Base-by-base conservation (phyloP, 1,284 basidiomycete species). In the Rhodotorula sp. region DNA sequence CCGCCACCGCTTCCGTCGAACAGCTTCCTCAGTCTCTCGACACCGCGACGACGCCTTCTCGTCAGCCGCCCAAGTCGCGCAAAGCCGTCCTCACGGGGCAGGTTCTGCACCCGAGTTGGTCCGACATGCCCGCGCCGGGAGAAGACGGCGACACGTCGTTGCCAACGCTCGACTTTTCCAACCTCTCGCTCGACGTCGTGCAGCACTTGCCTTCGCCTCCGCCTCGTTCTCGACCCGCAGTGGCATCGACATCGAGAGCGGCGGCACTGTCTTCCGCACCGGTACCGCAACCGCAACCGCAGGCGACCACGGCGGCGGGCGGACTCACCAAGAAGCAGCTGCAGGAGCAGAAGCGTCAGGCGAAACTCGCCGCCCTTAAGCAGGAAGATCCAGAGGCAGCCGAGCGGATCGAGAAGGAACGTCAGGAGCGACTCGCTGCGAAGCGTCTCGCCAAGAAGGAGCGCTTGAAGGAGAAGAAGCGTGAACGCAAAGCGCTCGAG, bases 131-230 rank as follows among this genome's bases (percentile, higher is more conserved):
- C 16, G 64, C 67, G n/a, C 84, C 86, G n/a, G 87, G 88, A 63
- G 88, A 90, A 79, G 85, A 81, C 43, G 83, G 81, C 34, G 62
- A 43, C 19, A 84, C 86, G 73, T 87, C 85, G 6, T 83, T 92
- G 10, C 90, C 90, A 45, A 87, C 91, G 73, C 88, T 92, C 76
- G 89, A 91, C 76, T 92, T 91, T 78, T 85, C 86, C 64, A 87
- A 91, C 67, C 85, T 92, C 72, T 83, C 84, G 66, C 81, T 80
- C 49, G 79, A 84, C 47, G 76, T 82, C 21, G 78, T 81, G n/a
- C 59, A 77, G 80, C 66, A 76, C 55, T 54, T 70, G 4, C 68
- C 71, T 16, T 19, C 69, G 18, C 23, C 61, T 28, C 21, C 38
- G 8, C 57, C 57, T 5, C 14, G 21, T 4, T 8, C 49, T 52